These are phyloP conservation scores for Neofusicoccum sp. DNA, from an alignment of 2,329 filamentous ascomycete genomes.

Conservation along the genomic window DNA sequence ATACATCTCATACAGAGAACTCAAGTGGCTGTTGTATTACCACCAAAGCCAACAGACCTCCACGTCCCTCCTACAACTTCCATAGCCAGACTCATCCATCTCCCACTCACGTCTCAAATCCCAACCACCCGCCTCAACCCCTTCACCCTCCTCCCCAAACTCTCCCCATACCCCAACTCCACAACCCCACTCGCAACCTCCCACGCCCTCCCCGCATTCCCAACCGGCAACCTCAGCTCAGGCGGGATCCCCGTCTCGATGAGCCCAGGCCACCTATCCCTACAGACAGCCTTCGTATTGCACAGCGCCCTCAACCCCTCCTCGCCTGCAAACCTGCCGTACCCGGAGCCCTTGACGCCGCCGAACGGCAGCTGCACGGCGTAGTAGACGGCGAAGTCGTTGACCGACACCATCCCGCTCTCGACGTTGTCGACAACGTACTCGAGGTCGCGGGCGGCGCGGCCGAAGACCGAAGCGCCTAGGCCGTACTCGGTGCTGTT, in stretches of 20 bases:
- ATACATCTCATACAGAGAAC: no score
- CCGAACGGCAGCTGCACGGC: conserved; percentile 94
- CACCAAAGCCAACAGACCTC: background rate
- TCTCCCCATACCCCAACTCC: conserved; percentile 50
- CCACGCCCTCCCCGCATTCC: conserved; percentile 34
- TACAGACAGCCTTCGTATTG: conserved; percentile 83
- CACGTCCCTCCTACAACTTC: background rate
- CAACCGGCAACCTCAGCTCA: conserved; percentile 78
- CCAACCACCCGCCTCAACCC: conserved; percentile 38
- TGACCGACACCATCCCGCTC: conserved; percentile 89
- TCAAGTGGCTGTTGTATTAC: no score
- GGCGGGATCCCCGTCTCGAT: conserved; percentile 75
- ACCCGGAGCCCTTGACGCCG: conserved; percentile 80
- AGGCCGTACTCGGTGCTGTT: conserved; percentile 85
- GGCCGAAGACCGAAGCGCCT: conserved; percentile 82
- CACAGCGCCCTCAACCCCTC: conserved; percentile 83
- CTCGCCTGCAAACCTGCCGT: conserved; percentile 87
- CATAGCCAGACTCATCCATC: background rate
- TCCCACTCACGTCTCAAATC: background rate
- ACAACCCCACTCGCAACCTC: conserved; percentile 46
- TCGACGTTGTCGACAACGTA: conserved; percentile 67
- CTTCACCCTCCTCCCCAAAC: conserved; percentile 33
- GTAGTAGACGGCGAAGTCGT: conserved; percentile 93
- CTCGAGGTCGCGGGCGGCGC: conserved; percentile 59
- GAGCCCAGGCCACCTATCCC: conserved; percentile 62